phyloP scores from a whole-genome alignment of 805 yeast genomes.

The Candida silvicultrix region DNA sequence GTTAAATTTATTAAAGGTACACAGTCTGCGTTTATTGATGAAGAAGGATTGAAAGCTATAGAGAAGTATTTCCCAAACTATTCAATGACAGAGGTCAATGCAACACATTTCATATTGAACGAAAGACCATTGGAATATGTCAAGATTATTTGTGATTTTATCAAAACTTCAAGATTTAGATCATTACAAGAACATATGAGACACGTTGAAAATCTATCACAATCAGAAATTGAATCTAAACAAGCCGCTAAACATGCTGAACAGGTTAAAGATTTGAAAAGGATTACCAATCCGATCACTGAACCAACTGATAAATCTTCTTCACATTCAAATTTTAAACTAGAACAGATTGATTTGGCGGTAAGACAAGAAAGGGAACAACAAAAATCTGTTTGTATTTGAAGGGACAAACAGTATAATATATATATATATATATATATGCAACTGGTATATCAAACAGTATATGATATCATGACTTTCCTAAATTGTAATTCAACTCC shows the following conservation, averaged over 20 bases:
- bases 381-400: not conserved
- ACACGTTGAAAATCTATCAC: not conserved
- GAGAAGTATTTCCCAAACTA: constrained; percentile 22
- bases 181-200: constrained; percentile 12
- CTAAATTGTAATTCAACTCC: too few relatives aligned
- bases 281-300: not conserved
- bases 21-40: constrained; percentile 31
- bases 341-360: not conserved
- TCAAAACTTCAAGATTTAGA: constrained; percentile 18
- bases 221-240: not conserved
- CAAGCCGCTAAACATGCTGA: not conserved
- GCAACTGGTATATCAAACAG: not conserved
- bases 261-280: not conserved
- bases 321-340: not conserved
- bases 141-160: constrained; percentile 17
- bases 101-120: constrained; percentile 31
- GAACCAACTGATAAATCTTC: not conserved
- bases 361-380: not conserved
- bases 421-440: too few relatives aligned
- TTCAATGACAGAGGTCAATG: constrained; percentile 17
- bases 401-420: not conserved
- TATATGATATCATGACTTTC: not conserved
- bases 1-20: constrained; percentile 34
- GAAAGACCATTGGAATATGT: constrained; percentile 29
- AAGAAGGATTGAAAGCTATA: constrained; percentile 21